A percentile compares a stretch with the other conserved stretches of the same genome.
These are phyloP conservation scores for Xenoacremonium recifei DNA, from an alignment of 2,329 filamentous ascomycete species.

Conservation along the genomic window DNA sequence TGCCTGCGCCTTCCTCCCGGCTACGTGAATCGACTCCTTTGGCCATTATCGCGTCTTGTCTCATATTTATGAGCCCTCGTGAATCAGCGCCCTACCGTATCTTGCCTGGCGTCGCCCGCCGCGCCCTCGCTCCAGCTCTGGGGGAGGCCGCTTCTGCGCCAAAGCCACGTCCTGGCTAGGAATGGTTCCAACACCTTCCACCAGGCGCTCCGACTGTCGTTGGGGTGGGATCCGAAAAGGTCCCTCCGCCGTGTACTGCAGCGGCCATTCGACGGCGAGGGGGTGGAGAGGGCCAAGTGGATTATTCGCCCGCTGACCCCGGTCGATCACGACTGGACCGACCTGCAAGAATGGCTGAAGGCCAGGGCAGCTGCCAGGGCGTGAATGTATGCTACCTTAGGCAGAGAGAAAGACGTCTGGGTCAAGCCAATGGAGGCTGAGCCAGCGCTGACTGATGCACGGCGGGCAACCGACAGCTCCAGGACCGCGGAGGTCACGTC, in stretches of 20 bases:
- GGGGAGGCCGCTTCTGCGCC: conserved; percentile 20
- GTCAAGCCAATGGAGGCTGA: neutral
- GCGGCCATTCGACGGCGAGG: conserved; percentile 18
- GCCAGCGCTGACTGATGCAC: neutral
- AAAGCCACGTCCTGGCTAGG: conserved; percentile 21
- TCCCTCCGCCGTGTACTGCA: conserved; percentile 1
- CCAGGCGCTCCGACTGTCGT: conserved; percentile 17
- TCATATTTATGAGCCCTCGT: too few relatives aligned
- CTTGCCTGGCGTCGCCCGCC: conserved; percentile 9
- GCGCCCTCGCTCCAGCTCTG: conserved; percentile 13
- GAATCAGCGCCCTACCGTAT: conserved; percentile 8
- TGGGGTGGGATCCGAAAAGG: neutral
- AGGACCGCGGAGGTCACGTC: neutral
- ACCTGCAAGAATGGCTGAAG: conserved; percentile 11
- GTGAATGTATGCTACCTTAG: conserved; percentile 13
- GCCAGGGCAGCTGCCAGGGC: conserved; percentile 2
- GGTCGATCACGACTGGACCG: conserved; percentile 23
- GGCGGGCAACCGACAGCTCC: conserved; percentile 1
- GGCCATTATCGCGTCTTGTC: conserved; percentile 32
- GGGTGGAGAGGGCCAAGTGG: conserved; percentile 16
- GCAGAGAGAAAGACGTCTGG: neutral
- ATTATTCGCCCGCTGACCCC: conserved; percentile 20
- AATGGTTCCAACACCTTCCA: conserved; percentile 28
- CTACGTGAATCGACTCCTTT: conserved; percentile 28
- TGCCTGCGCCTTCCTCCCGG: too few relatives aligned